Percentiles rank a stretch among this genome's conserved stretches.
Conservation (phyloP, 1,139 yeast genomes). For the Saccharomyces hybrid region DNA sequence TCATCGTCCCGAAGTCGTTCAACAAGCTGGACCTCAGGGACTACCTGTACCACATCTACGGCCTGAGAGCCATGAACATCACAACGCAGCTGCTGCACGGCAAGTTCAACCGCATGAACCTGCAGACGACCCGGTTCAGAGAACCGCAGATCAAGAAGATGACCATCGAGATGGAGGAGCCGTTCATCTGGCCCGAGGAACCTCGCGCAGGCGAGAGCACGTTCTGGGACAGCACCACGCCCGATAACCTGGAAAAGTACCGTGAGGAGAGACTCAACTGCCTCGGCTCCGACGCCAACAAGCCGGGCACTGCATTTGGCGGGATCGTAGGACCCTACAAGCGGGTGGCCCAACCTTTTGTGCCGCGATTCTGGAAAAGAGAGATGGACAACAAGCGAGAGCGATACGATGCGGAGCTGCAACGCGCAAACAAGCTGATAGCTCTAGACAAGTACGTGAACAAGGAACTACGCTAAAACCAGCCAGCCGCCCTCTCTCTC, state of each 20-base stretch:
- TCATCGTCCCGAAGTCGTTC: conserved; percentile 83
- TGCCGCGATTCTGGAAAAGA: conserved; percentile 46
- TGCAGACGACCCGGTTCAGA: conserved; percentile 65
- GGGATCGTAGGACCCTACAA: conserved; percentile 70
- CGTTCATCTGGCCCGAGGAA: conserved; percentile 87
- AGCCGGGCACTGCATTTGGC: conserved; percentile 65
- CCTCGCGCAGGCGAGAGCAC: conserved; percentile 39
- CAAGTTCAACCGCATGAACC: conserved; percentile 52
- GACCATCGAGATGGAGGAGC: conserved; percentile 91
- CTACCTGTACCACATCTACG: conserved; percentile 80
- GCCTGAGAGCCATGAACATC: conserved; percentile 76
- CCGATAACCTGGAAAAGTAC: conserved; percentile 36
- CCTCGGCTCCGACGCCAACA: conserved; percentile 61
- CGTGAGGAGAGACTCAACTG: conserved; percentile 39
- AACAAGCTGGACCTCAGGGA: conserved; percentile 88
- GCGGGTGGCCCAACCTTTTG: conserved; percentile 60
- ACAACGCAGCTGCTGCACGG: conserved; percentile 82
- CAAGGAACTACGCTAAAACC: neutral
- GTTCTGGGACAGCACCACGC: conserved; percentile 33
- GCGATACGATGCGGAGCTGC: conserved; percentile 12
- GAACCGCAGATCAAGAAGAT: conserved; percentile 80
- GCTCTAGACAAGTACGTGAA: conserved; percentile 11
- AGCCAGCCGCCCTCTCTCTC: too few relatives aligned
- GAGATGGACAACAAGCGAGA: conserved; percentile 38
- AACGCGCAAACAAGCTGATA: conserved; percentile 12